Evolutionary conservation across 495 filamentous ascomycete species (phyloP), one percentile per base, ranked within the genome.

Genomic region (Apodospora peruviana): DNA sequence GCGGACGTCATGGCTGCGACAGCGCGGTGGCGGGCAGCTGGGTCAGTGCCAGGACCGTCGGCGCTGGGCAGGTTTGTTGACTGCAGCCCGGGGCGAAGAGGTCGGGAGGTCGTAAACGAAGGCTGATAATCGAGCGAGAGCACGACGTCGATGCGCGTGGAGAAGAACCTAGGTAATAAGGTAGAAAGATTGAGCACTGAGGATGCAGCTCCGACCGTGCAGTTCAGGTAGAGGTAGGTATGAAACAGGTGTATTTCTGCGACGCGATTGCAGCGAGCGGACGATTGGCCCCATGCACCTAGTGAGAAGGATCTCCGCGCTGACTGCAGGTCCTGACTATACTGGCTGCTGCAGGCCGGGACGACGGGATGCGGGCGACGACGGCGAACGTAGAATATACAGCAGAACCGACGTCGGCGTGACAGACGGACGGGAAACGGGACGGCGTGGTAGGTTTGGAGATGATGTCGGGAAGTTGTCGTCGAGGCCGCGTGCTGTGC

Each of bases 1-100:
- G 51, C 56, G 61, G 59, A 62, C 47, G 61, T 62, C 61, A 65
- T 65, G 61, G 52, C 42, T 60, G 59, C 47, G 57, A 58, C 53
- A 51, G 53, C 41, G 49, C 42, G 48, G 34, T 19, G 54, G 54
- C 29, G 51, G 50, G 48, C 51, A 48, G 37, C 51, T 49, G 53
- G 36, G n/a, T 44, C 39, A 43, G 51, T 40, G 50, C 53, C 56
- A 50, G 50, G 39, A 51, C 48, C n/a, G 53, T 38, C 52, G 48
- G 47, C 17, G n/a, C 25, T 23, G 49, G 21, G n/a, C 19, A 22
- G 21, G 19, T 27, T n/a, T 20, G 43, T 20, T 27, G 40, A 27
- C 20, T 24, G 5, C 36, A 43, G 12, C 12, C 12, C 40, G 29
- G 23, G 42, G 42, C 39, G 16, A 25, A 39, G 29, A 29, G 27